phyloP scores from a whole-genome alignment of 2,329 filamentous ascomycete species.

The Pseudopyricularia cyperi region DNA sequence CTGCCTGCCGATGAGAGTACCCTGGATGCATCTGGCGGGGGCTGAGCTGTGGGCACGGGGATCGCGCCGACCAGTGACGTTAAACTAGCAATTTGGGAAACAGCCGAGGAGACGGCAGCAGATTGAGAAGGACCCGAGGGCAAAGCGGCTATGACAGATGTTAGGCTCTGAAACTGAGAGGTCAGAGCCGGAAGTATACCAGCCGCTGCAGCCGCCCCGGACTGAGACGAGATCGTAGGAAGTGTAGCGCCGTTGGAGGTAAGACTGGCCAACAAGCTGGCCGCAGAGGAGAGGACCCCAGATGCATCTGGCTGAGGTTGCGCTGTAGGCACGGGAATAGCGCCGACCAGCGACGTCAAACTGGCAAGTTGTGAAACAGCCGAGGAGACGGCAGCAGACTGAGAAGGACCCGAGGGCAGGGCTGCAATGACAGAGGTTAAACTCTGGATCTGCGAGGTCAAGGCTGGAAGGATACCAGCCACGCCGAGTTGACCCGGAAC shows the following conservation, averaged over 20 bases:
- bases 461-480: not conserved
- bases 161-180: not conserved
- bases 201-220: not conserved
- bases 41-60: constrained; percentile 6
- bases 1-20: not conserved
- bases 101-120: not conserved
- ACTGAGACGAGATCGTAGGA: not conserved
- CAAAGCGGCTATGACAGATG: not conserved
- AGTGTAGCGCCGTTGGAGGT: not conserved
- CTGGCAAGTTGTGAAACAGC: not conserved
- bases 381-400: not conserved
- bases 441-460: not conserved
- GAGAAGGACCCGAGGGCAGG: not conserved
- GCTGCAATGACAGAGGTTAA: not conserved
- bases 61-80: constrained; percentile 17
- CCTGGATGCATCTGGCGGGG: not conserved
- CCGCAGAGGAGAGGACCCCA: not conserved
- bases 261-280: not conserved
- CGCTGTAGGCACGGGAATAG: no score
- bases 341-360: constrained; percentile 7
- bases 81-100: not conserved
- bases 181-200: not conserved
- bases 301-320: not conserved
- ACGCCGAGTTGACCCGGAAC: not conserved
- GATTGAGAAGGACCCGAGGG: not conserved